phyloP scores from a whole-genome alignment of 768 basidiomycete species.

The Galerina marginata region DNA sequence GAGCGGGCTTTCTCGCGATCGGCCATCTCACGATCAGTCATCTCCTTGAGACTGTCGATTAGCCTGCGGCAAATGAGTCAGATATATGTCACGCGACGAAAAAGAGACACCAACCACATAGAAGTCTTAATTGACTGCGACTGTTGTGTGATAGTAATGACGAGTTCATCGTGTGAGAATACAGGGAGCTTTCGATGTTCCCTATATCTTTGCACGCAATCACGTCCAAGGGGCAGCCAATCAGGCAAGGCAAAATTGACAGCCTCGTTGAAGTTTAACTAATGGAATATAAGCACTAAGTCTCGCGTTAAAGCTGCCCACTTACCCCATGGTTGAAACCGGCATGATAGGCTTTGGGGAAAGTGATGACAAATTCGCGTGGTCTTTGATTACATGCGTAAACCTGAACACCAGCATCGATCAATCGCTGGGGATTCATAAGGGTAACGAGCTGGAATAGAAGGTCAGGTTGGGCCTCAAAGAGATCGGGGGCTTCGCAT shows the following conservation, averaged over 20 bases:
- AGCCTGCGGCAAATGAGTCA: constrained; percentile 58
- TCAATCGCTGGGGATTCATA: constrained; percentile 91
- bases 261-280: constrained; percentile 99
- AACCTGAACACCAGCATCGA: constrained; percentile 88
- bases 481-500: constrained; percentile 94
- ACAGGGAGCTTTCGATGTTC: constrained; percentile 93
- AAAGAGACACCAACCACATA: constrained; percentile 68
- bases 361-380: constrained; percentile 97
- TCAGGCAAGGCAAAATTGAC: constrained; percentile 98
- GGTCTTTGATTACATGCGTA: constrained; percentile 96
- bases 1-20: constrained; percentile 68
- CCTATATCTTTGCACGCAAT: constrained; percentile 89
- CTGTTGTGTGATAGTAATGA: constrained; percentile 97
- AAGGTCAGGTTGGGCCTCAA: constrained; percentile 96
- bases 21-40: constrained; percentile 83
- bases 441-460: constrained; percentile 97
- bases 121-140: constrained; percentile 92
- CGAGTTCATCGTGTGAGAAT: constrained; percentile 96
- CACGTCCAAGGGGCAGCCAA: constrained; percentile 88
- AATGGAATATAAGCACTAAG: constrained; percentile 27
- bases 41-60: constrained; percentile 81
- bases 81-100: not conserved
- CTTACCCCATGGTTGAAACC: constrained; percentile 98
- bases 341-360: constrained; percentile 97
- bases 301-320: constrained; percentile 21